Evolutionary conservation across 495 filamentous ascomycete species (phyloP), one percentile per base, ranked within the genome.

Genomic region (Neurospora sp.): DNA sequence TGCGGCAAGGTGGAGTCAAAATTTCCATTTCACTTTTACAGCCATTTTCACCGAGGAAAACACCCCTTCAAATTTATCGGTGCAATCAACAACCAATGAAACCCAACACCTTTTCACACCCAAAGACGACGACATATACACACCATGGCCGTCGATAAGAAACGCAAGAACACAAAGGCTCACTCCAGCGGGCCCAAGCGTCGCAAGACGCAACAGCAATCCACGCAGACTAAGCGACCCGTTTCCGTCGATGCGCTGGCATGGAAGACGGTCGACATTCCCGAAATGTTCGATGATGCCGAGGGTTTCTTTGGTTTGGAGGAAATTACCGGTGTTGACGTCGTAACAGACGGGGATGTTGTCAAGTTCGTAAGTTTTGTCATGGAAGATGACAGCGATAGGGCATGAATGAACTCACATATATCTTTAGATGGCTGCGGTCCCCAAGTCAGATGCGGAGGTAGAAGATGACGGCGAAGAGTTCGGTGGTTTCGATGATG

Each of bases 251-350:
- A 96, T 75, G 86, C 90, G 21, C 86, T 98, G 39, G 83, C 85
- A 82, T 99, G 96, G 96, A 90, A 90, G 75, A 87, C 90, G 73
- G 94, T 97, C 19, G 80, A 89, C 31, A 86, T 98, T 71, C 94
- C 94, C 6, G 94, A 97, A 79, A 90, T 91, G 76, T 86, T 97
- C 74, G 92, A 96, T 54, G 92, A 98, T 85, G 92, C 92, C n/a
- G 93, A 94, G 75, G 96, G 96, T 0, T 97, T 99, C 81, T 97
- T 90, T 81, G 95, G 96, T 0, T 80, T 99, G 45, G 95, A 99
- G 75, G 96, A 98, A 77, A 89, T 98, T 66, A 93, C 96, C 9
- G 93, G 91, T 59, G 92, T 98, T 1, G 93, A 97, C 38, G 85
- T 99, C 24, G 82, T 96, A 39, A 86, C 84, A 45, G 85, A 90